These are phyloP conservation scores for Scedosporium apiospermum DNA, from an alignment of 2,329 filamentous ascomycete species.

Conservation along the genomic window DNA sequence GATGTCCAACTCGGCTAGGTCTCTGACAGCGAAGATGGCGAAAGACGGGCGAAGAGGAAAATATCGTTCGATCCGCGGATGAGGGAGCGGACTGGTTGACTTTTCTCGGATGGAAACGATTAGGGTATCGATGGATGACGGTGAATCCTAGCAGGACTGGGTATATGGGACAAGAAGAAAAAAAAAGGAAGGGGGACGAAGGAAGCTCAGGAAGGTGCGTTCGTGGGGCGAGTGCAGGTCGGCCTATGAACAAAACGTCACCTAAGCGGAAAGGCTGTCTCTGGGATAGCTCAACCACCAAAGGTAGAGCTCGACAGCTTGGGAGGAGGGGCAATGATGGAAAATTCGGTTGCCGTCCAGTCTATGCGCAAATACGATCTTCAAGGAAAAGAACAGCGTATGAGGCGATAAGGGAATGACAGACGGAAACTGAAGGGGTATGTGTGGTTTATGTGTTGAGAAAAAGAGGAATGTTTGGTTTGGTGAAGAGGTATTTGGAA, in stretches of 20 bases:
- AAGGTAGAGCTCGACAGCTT: background rate
- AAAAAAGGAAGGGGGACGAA: background rate
- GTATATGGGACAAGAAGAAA: background rate
- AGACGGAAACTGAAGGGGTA: background rate
- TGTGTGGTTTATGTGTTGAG: background rate
- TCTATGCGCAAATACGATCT: background rate
- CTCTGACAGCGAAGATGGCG: background rate
- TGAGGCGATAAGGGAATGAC: background rate
- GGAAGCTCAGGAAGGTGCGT: slow-evolving; percentile 1
- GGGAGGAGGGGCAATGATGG: background rate
- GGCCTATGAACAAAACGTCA: slow-evolving; percentile 25
- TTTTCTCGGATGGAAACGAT: background rate
- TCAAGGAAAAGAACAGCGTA: background rate
- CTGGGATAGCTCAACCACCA: background rate
- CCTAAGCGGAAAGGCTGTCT: background rate
- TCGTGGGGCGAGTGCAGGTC: slow-evolving; percentile 29
- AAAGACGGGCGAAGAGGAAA: background rate
- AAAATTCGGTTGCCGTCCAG: background rate
- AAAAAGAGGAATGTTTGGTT: slow-evolving; percentile 1
- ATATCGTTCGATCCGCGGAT: background rate
- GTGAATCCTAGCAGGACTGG: background rate
- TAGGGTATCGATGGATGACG: slow-evolving; percentile 1
- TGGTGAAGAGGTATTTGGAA: slow-evolving; percentile 6
- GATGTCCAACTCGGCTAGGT: background rate
- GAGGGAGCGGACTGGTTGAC: background rate